These are phyloP conservation scores for Fusarium torreyae DNA, from an alignment of 2,329 filamentous ascomycete genomes.

Conservation along the genomic window DNA sequence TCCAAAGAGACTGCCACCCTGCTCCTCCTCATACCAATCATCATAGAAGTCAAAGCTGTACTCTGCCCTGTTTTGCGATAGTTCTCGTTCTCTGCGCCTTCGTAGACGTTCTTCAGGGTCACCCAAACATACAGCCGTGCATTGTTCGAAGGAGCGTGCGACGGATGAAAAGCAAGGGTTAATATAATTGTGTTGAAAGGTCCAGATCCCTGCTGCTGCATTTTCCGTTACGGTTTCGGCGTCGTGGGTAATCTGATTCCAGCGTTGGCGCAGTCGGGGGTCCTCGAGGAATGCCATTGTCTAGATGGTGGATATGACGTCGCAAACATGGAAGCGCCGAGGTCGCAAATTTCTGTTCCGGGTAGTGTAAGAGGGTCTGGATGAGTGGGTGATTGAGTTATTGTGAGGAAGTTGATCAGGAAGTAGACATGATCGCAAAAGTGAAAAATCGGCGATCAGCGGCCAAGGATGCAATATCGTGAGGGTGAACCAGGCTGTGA, in stretches of 20 bases:
- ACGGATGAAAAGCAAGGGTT: slow-evolving; percentile 83
- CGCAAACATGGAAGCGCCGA: slow-evolving; percentile 42
- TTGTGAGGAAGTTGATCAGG: slow-evolving; percentile 14
- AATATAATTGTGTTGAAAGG: slow-evolving; percentile 88
- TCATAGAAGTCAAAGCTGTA: slow-evolving; percentile 97
- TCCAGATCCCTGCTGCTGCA: slow-evolving; percentile 92
- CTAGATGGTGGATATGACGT: slow-evolving; percentile 51
- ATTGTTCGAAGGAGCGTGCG: slow-evolving; percentile 77
- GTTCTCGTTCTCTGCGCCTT: slow-evolving; percentile 75
- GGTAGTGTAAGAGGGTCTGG: slow-evolving; percentile 1
- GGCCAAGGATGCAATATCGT: slow-evolving; percentile 29
- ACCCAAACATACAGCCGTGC: slow-evolving; percentile 79
- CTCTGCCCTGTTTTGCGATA: slow-evolving; percentile 76
- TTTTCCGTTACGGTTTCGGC: slow-evolving; percentile 92
- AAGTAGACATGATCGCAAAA: slow-evolving; percentile 38
- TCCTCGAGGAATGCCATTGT: slow-evolving; percentile 78
- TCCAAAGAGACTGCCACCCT: slow-evolving; percentile 72
- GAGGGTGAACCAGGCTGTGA: slow-evolving; percentile 26
- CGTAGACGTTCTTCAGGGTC: slow-evolving; percentile 81
- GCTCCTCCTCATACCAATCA: slow-evolving; percentile 84
- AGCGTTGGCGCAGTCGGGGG: slow-evolving; percentile 90
- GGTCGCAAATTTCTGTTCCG: slow-evolving; percentile 13
- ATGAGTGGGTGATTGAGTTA: slow-evolving; percentile 1
- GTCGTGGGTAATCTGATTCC: slow-evolving; percentile 93
- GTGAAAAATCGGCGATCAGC: slow-evolving; percentile 25